A percentile compares a stretch with the other conserved stretches of the same genome.
These are phyloP conservation scores for Metarhizium humberi DNA, from an alignment of 2,329 filamentous ascomycete species.

Conservation along the genomic window DNA sequence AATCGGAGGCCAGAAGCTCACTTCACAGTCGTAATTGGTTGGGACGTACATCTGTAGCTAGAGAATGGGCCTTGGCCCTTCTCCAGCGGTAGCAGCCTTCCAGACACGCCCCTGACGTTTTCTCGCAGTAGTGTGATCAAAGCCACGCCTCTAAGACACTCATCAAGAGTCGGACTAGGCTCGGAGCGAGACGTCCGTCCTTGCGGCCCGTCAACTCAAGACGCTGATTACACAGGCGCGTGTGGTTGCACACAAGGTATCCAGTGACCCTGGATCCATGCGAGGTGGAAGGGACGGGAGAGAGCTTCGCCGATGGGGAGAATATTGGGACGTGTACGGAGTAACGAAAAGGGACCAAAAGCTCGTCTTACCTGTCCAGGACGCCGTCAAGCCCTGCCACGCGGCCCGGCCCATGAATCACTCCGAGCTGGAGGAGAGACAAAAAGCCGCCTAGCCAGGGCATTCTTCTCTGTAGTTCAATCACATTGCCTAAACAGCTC, in stretches of 20 bases:
- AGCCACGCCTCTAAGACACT: neutral
- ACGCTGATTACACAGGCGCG: neutral
- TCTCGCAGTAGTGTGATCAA: neutral
- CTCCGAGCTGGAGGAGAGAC: constrained; percentile 66
- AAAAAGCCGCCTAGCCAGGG: constrained; percentile 77
- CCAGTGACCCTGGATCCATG: constrained; percentile 39
- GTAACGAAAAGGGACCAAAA: constrained; percentile 6
- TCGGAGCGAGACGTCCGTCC: neutral
- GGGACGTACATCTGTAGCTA: constrained; percentile 2
- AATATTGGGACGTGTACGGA: neutral
- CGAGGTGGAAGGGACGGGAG: constrained; percentile 19
- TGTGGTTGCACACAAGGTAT: constrained; percentile 10
- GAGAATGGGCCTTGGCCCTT: constrained; percentile 9
- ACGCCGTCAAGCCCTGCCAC: constrained; percentile 66
- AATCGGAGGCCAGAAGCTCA: constrained; percentile 35
- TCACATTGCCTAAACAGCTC: constrained; percentile 61
- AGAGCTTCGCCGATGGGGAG: neutral
- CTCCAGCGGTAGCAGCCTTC: neutral
- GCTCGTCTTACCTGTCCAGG: constrained; percentile 73
- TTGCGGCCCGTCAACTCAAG: neutral
- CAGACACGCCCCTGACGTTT: neutral
- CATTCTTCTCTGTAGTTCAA: constrained; percentile 73
- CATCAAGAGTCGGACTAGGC: neutral
- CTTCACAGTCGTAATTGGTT: constrained; percentile 31
- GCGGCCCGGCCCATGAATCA: constrained; percentile 63